Evolutionary conservation across 2,329 filamentous ascomycete species (phyloP).

Genomic region (Phyllosticta citrichinensis): DNA sequence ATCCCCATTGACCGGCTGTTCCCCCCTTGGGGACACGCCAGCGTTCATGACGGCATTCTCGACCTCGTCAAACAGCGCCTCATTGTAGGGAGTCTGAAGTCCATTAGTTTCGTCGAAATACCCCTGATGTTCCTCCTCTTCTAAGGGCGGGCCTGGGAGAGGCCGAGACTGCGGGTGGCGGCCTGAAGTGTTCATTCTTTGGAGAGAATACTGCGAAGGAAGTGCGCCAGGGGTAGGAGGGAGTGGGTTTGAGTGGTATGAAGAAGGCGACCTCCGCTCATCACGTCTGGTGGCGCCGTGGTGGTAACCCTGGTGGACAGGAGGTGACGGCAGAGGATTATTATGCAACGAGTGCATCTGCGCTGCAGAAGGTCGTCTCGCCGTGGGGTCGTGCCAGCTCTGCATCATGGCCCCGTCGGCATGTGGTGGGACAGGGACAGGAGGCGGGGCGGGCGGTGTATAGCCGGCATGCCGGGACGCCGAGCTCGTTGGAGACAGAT

Average conservation of each 20-base stretch:
- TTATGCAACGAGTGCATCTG: slow-evolving; percentile 2
- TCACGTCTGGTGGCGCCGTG: background rate
- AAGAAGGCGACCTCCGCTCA: background rate
- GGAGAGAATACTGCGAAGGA: slow-evolving; percentile 39
- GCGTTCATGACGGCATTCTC: slow-evolving; percentile 40
- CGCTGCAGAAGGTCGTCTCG: slow-evolving; percentile 5
- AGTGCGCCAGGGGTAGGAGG: slow-evolving; percentile 42
- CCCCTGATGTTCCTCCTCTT: slow-evolving; percentile 23
- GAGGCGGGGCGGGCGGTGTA: slow-evolving; percentile 26
- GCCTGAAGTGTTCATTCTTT: slow-evolving; percentile 42
- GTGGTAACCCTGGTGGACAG: background rate
- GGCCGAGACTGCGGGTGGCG: slow-evolving; percentile 49
- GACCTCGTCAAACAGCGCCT: slow-evolving; percentile 49
- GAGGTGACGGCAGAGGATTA: slow-evolving; percentile 6
- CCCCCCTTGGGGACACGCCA: slow-evolving; percentile 9
- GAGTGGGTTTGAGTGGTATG: slow-evolving; percentile 22
- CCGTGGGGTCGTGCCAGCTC: slow-evolving; percentile 17
- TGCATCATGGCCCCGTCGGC: slow-evolving; percentile 16
- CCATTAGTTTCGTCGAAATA: slow-evolving; percentile 5
- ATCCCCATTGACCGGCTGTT: background rate
- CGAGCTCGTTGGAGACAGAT: background rate
- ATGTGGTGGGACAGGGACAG: slow-evolving; percentile 24
- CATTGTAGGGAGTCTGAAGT: slow-evolving; percentile 15
- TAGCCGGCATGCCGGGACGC: slow-evolving; percentile 19
- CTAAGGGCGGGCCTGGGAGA: slow-evolving; percentile 47